phyloP scores from a whole-genome alignment of 1,284 basidiomycete species.

The Melampsora larici-populina region DNA sequence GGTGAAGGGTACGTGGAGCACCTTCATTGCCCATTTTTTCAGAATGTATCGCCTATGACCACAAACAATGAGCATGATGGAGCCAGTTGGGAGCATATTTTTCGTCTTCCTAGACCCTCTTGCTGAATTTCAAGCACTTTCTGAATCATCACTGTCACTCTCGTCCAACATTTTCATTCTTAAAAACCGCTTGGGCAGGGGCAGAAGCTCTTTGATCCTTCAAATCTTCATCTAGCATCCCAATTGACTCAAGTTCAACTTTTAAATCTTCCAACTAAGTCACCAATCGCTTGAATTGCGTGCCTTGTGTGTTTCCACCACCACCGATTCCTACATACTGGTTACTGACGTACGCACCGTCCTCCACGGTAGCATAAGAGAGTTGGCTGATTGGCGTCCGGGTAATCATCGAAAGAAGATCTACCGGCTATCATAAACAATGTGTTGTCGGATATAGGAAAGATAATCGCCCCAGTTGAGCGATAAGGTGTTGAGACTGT shows the following conservation, averaged over 20 bases:
- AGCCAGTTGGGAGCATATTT: too few species aligned
- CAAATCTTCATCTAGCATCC: conserved; percentile 24
- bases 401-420: conserved; percentile 39
- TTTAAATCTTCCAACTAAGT: conserved; percentile 13
- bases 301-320: neutral
- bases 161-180: conserved; percentile 8
- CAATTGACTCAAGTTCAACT: conserved; percentile 14
- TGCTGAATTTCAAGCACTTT: neutral
- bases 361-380: conserved; percentile 33
- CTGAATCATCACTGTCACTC: neutral
- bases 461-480: conserved; percentile 15
- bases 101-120: neutral
- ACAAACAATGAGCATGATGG: too few species aligned
- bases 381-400: conserved; percentile 32
- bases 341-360: conserved; percentile 15
- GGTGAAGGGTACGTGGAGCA: conserved; percentile 7
- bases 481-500: conserved; percentile 17
- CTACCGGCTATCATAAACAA: conserved; percentile 24
- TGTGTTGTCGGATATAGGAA: conserved; percentile 24
- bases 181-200: neutral
- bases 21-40: conserved; percentile 40
- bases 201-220: conserved; percentile 12
- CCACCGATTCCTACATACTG: conserved; percentile 33
- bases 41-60: conserved; percentile 20
- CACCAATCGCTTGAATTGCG: conserved; percentile 2